Evolutionary conservation across 164 flowering plant species (phyloP).

Genomic region (Paratinospora sagittata): DNA sequence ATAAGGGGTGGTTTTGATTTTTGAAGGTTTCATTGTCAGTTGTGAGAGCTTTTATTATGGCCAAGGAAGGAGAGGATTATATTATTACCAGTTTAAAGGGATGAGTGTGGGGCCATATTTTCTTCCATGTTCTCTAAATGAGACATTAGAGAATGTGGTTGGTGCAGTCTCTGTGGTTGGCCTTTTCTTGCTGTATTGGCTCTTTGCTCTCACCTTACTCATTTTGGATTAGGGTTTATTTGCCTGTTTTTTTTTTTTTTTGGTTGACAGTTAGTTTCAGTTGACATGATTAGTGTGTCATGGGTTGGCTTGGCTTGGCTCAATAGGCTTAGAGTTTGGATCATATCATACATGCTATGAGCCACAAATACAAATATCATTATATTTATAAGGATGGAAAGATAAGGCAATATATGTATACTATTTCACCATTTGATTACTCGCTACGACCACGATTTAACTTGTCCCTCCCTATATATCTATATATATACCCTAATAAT

Average conservation of each 20-base stretch:
- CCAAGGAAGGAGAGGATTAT: not conserved
- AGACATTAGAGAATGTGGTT: not conserved
- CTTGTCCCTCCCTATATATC: no score
- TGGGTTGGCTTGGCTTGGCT: slow-evolving; percentile 5
- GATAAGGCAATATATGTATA: no score
- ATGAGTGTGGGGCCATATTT: not conserved
- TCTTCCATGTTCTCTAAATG: not conserved
- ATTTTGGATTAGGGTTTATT: not conserved
- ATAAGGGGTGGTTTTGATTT: slow-evolving; percentile 8
- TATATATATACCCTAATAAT: no score
- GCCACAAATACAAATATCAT: no score
- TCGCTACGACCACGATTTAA: no score
- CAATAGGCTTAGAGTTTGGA: no score
- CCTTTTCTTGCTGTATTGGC: slow-evolving; percentile 3
- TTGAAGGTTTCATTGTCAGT: not conserved
- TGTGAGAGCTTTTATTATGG: not conserved
- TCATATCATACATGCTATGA: no score
- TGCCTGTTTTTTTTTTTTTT: not conserved
- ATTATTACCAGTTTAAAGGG: not conserved
- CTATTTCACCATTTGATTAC: no score
- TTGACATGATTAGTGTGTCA: slow-evolving; percentile 13
- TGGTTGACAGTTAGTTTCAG: slow-evolving; percentile 35
- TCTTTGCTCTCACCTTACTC: not conserved
- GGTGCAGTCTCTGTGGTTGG: not conserved
- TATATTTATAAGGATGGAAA: no score